Evolutionary conservation across 805 yeast genomes (phyloP), one percentile per base, ranked within the genome.

Genomic region (Sugiyamaella lignohabitans): DNA sequence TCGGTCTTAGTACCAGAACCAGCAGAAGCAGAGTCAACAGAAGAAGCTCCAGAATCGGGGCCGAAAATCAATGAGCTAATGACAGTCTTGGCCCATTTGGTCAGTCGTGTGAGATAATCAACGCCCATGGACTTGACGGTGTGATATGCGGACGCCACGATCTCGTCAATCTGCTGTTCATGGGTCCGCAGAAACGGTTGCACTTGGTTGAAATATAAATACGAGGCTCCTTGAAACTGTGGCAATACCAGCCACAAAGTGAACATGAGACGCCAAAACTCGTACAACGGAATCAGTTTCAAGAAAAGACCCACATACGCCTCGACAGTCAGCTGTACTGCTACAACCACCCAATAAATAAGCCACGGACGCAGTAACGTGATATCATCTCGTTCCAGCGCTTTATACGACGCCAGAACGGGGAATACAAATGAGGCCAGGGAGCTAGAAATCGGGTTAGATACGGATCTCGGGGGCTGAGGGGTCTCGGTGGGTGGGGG

Each of bases 261-360:
- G 37, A 77, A 58, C 22, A 69, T 70, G 2, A 81, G 58, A 47
- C 73, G 71, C 30, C 72, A 38, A 1, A 82, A 56, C 3, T 74
- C 61, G 55, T 73, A 77, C 41, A 84, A 73, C 1, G 93, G 91
- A 16, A 82, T 50, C 34, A 73, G 52, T 27, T 64, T 58, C 36
- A 71, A 57, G n/a, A 84, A 43, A 18, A 76, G 67, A 6, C 73
- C 63, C 17, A 76, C 53, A 27, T 67, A 59, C 38, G 73, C 67
- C 48, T 73, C 75, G 10, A 65, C 53, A 1, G 66, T 62, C 5
- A 68, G 54, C 38, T 71, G 60, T 5, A 68, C 52, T 3, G 81
- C 73, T 45, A 73, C 63, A 1, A 83, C 79, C 10, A 82, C 69
- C 95, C 95, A 87, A 63, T 84, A 80, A 48, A 71, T 65, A 30